phyloP scores from a whole-genome alignment of 106 monocot species.

The Dendrobium chrysotoxum region DNA sequence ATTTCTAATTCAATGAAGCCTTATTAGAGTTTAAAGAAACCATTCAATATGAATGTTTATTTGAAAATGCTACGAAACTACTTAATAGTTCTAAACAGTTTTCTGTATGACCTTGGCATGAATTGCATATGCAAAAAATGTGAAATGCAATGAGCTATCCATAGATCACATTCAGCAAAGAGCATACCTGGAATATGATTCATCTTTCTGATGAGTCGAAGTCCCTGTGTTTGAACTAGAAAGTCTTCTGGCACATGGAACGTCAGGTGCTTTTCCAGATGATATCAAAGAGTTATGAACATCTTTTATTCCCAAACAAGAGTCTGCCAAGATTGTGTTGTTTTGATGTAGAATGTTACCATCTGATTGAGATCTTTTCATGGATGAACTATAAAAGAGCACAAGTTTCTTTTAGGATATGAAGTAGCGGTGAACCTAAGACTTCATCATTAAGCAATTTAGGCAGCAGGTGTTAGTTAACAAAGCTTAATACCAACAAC shows the following conservation, averaged over 20 bases:
- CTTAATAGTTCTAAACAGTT: neutral
- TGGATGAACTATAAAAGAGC: slow-evolving; percentile 46
- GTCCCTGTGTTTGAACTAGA: slow-evolving; percentile 42
- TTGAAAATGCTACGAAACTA: neutral
- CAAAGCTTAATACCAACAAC: no score
- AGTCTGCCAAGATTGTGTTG: slow-evolving; percentile 13
- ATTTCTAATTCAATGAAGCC: no score
- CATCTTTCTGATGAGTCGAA: slow-evolving; percentile 26
- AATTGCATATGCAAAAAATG: neutral
- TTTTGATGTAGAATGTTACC: slow-evolving; percentile 44
- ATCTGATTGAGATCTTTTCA: slow-evolving; percentile 78
- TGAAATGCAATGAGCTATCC: no score
- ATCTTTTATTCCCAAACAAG: slow-evolving; percentile 16
- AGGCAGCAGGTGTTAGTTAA: neutral
- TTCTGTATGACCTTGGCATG: neutral
- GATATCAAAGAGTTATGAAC: slow-evolving; percentile 17
- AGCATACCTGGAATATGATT: slow-evolving; percentile 48
- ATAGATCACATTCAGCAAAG: neutral
- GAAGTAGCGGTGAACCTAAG: neutral
- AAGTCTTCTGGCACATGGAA: slow-evolving; percentile 9
- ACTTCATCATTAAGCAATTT: neutral
- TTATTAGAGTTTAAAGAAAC: no score
- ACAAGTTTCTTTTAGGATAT: neutral
- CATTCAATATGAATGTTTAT: neutral
- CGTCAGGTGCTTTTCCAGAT: slow-evolving; percentile 16